Conservation (phyloP, 2,329 filamentous ascomycete genomes). For the Aspergillus neotritici region DNA sequence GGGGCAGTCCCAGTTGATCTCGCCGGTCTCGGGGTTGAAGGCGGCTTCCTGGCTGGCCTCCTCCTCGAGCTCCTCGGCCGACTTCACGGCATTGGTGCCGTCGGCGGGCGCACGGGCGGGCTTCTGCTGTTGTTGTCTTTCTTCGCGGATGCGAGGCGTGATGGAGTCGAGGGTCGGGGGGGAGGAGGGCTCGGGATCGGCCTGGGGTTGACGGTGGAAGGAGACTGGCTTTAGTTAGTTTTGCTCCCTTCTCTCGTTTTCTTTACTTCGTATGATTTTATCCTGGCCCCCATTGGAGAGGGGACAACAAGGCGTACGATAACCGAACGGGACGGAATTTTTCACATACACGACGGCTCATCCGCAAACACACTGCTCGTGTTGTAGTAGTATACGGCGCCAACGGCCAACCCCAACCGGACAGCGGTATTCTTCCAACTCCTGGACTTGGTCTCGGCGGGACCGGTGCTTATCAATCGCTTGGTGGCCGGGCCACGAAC, state of each 20-base stretch:
- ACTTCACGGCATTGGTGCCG: slow-evolving; percentile 22
- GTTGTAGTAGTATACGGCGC: slow-evolving; percentile 87
- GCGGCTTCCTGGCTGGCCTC: slow-evolving; percentile 84
- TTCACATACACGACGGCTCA: slow-evolving; percentile 63
- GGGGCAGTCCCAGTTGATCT: slow-evolving; percentile 99
- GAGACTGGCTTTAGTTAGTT: slow-evolving; percentile 26
- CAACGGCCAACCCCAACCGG: slow-evolving; percentile 71
- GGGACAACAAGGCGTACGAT: slow-evolving; percentile 2
- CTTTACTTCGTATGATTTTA: neutral
- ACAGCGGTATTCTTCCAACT: slow-evolving; percentile 73
- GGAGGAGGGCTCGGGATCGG: slow-evolving; percentile 42
- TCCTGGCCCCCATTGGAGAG: slow-evolving; percentile 4
- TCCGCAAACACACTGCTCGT: slow-evolving; percentile 84
- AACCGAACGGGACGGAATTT: neutral
- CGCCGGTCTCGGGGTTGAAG: slow-evolving; percentile 96
- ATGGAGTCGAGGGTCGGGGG: slow-evolving; percentile 63
- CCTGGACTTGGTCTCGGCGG: slow-evolving; percentile 60
- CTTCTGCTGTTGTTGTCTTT: slow-evolving; percentile 18
- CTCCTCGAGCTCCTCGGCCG: slow-evolving; percentile 61
- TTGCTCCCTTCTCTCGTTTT: neutral
- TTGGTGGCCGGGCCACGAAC: slow-evolving; percentile 27
- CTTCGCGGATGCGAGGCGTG: slow-evolving; percentile 49
- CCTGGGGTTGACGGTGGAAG: slow-evolving; percentile 21
- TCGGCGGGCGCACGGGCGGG: slow-evolving; percentile 6
- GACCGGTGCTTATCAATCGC: slow-evolving; percentile 53